Evolutionary conservation across 2,329 filamentous ascomycete genomes (phyloP), one percentile per base, ranked within the genome.

Genomic region (Cladosporium oxysporum): DNA sequence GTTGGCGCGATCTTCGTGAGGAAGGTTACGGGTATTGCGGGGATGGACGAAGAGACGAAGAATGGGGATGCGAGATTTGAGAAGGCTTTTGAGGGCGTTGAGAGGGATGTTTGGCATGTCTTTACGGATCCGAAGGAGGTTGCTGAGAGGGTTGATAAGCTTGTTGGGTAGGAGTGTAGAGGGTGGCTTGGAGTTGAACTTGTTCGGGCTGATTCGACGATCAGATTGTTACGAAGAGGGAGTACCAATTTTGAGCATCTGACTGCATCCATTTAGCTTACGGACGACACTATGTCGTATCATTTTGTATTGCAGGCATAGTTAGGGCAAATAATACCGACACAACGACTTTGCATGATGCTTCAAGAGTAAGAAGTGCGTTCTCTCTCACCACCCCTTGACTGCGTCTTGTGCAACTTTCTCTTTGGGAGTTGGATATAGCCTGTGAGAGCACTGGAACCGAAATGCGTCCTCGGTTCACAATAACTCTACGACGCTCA

Each of bases 1-100:
- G 87, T 97, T 68, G 87, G 87, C 68, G 85, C 91, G 14, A 95
- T 98, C 57, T 90, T 91, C 69, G 96, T 97, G 72, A 87, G 93
- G 63, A 94, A 91, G 75, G 92, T 95, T 0, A 88, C 84, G 2
- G 90, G 93, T 68, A 74, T 95, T 28, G 87, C 89, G 0, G 85
- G 90, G 35, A 90, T 94, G 77, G 83, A 89, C 37, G 86, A 90
- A 72, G 91, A 91, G 78, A 92, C 92, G 72, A 88, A 89, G 73
- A 84, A 83, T 64, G 66, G 67, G n/a, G 83, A 87, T 0, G 84
- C 87, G 70, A 83, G 95, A 33, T 98, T 98, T 73, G 88, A 93
- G 75, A 86, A 88, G 72, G 94, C 94, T 0, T 98, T 98, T 76
- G 82, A 89, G 70, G 88, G 84, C 49, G 82, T 97, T 10, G 91